Base-by-base conservation (phyloP, 1,284 basidiomycete species). In the Rhizoctonia solani region DNA sequence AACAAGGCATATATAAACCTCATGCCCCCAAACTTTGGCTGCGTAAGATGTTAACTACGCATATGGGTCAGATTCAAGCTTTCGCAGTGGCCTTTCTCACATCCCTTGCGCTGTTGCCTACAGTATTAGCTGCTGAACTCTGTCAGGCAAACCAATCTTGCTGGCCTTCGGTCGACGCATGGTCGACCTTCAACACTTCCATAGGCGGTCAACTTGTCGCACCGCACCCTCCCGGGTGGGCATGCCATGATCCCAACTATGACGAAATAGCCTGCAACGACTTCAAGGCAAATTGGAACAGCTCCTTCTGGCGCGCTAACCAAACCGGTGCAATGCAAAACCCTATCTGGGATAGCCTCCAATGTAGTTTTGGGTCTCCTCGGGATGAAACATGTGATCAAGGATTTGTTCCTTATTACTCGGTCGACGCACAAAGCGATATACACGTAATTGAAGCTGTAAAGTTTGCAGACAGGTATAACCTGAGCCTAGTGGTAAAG, bases 241-340 rank as follows among this genome's bases (percentile, higher is more conserved):
- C 63, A 4, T 66, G 63, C 25, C 63, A 66, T 21, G 52, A 66
- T 27, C 63, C 63, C 19, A 39, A 66, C 41, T 66, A 66, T 27
- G 63, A 53, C 16, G 27, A 25, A 3, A n/a, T 29, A 9, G 27
- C 29, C 3, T 53, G 50, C 29, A 16, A 25, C 6, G 50, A 53
- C 11, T 25, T n/a, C 13, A 25, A 53, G 23, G 2, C 3, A 14
- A 53, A 53, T 6, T 53, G 50, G 50, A 8, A 25, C 32, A 34
- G 32, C 16, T 53, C 50, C 3, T 53, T 53, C 32, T 53, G 50
- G 50, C 50, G 50, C 3, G 5, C 50, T 25, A 25, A 53, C 29
- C 50, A 53, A 29, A 53, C 29, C 6, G 50, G 50, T 3, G 50
- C 50, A 3, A 53, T 53, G 50, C 27, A 53, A 29, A 42, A 46